These are phyloP conservation scores for Mortierella polycephala DNA, from an alignment of 371 early-diverging fungal species.

Conservation along the genomic window DNA sequence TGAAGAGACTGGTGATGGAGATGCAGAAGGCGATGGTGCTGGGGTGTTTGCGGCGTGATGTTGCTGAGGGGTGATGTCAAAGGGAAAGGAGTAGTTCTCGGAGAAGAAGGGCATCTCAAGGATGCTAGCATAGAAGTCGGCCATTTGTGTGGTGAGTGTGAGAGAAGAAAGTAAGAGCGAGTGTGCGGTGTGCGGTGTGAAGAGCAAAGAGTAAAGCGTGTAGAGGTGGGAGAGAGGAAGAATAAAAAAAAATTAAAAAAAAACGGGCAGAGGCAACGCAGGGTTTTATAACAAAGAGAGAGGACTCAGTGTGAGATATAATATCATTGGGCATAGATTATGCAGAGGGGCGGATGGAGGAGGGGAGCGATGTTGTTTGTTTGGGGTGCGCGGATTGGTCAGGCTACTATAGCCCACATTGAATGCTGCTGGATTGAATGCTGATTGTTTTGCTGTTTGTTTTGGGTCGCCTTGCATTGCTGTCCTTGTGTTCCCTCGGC, in stretches of 20 bases:
- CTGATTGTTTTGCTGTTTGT: too few species aligned
- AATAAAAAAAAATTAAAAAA: conserved; percentile 1
- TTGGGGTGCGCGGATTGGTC: too few species aligned
- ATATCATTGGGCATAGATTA: background rate
- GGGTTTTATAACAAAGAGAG: background rate
- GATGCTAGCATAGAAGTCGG: conserved; percentile 72
- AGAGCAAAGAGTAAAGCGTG: background rate
- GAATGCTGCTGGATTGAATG: too few species aligned
- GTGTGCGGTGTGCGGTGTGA: background rate
- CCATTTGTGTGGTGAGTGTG: conserved; percentile 63
- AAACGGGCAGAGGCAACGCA: conserved; percentile 1
- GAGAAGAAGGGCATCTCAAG: conserved; percentile 65
- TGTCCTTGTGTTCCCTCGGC: too few species aligned
- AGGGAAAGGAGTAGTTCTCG: conserved; percentile 56
- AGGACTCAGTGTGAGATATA: background rate
- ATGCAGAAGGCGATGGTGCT: background rate
- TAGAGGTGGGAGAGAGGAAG: background rate
- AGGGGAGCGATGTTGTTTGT: background rate
- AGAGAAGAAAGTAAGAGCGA: background rate
- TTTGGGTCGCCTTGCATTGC: too few species aligned
- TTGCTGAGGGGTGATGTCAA: conserved; percentile 16
- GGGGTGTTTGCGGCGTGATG: conserved; percentile 1
- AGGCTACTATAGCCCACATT: too few species aligned
- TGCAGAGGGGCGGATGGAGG: background rate
- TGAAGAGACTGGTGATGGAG: background rate